These are phyloP conservation scores for Litchi chinensis DNA, from an alignment of 345 rosid genomes.

Conservation along the genomic window DNA sequence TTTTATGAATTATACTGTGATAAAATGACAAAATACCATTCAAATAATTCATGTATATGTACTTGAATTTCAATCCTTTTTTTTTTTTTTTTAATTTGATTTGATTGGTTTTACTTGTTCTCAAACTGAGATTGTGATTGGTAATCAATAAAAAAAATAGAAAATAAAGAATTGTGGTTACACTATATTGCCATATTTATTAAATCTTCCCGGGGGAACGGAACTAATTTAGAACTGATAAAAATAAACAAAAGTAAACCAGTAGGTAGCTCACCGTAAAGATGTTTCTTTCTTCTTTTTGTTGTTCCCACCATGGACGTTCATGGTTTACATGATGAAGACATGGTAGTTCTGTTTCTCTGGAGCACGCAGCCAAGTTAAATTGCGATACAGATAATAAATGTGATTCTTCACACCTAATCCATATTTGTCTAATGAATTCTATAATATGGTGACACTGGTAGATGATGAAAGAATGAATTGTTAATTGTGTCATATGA, in stretches of 20 bases:
- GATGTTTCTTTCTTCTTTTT: background rate
- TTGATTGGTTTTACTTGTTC: background rate
- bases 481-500: background rate
- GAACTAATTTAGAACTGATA: too few relatives aligned
- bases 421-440: background rate
- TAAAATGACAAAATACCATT: background rate
- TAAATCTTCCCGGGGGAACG: too few relatives aligned
- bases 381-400: background rate
- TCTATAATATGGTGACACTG: background rate
- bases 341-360: background rate
- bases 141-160: background rate
- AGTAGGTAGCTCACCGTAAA: background rate
- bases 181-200: background rate
- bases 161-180: background rate
- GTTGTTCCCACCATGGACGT: background rate
- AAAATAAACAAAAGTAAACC: background rate
- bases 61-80: background rate
- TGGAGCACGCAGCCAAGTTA: background rate
- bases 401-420: background rate
- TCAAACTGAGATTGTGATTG: background rate
- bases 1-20: background rate
- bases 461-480: background rate
- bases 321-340: background rate
- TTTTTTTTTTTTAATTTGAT: too few relatives aligned
- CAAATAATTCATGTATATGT: background rate